Conservation (phyloP, 345 rosid species). For the Clausena lansium region DNA sequence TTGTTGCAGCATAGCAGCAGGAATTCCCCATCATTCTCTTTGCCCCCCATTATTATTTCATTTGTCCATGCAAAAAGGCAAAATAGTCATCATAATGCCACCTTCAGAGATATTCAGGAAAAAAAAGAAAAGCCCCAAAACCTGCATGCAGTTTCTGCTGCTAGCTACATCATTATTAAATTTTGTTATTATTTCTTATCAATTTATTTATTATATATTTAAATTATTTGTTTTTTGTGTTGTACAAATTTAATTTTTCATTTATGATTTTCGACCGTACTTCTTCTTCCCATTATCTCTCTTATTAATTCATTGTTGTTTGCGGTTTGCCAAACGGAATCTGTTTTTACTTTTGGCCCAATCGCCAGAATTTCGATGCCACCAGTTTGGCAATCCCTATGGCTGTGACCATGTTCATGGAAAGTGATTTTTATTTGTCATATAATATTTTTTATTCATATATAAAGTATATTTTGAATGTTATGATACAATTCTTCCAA, state of each 20-base stretch:
- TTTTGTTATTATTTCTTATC: not conserved
- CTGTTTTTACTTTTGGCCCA: not conserved
- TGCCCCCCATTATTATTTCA: conserved; percentile 4
- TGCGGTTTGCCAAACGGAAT: not conserved
- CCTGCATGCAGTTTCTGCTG: not conserved
- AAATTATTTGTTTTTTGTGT: conserved; percentile 5
- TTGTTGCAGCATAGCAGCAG: conserved; percentile 13
- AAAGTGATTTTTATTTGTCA: not conserved
- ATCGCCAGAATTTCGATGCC: not conserved
- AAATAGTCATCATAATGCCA: not conserved
- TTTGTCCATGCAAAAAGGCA: not conserved
- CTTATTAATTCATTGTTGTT: not conserved
- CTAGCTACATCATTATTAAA: not conserved
- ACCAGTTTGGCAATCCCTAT: not conserved
- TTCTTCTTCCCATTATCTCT: not conserved
- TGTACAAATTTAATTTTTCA: conserved; percentile 6
- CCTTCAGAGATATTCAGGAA: not conserved
- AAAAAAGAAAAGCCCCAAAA: too few species aligned
- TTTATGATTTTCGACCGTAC: conserved; percentile 19
- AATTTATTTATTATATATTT: not conserved
- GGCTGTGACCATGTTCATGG: not conserved
- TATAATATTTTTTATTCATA: not conserved
- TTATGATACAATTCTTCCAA: too few species aligned
- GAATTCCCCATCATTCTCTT: conserved; percentile 35
- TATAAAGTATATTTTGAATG: not conserved